These are phyloP conservation scores for Clarireedia monteithiana DNA, from an alignment of 2,329 filamentous ascomycete genomes.

Conservation along the genomic window DNA sequence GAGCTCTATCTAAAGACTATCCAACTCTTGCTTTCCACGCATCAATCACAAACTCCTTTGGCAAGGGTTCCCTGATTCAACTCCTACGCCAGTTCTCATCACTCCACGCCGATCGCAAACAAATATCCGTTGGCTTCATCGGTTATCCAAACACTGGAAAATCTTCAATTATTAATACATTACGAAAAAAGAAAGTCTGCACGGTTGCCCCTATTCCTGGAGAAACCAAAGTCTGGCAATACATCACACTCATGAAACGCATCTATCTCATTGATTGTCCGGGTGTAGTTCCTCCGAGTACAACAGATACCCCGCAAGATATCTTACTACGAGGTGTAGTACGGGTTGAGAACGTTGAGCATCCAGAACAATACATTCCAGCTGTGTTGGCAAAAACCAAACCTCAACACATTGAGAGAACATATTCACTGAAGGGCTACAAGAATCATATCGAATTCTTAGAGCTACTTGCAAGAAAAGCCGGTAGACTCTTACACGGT, in stretches of 20 bases:
- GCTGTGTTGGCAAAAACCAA: constrained; percentile 76
- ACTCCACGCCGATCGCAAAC: constrained; percentile 83
- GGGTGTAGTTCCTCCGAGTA: constrained; percentile 87
- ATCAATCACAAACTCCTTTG: constrained; percentile 91
- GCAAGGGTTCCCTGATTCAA: constrained; percentile 88
- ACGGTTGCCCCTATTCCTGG: constrained; percentile 90
- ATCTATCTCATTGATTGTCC: constrained; percentile 96
- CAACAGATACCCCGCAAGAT: constrained; percentile 75
- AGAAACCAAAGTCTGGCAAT: constrained; percentile 98
- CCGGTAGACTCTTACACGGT: constrained; percentile 76
- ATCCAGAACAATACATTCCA: constrained; percentile 92
- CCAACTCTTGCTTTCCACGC: constrained; percentile 94
- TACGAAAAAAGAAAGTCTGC: constrained; percentile 90
- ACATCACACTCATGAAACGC: constrained; percentile 89
- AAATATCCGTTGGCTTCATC: constrained; percentile 74
- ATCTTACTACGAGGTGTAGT: constrained; percentile 87
- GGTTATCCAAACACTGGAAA: constrained; percentile 93
- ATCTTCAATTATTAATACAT: constrained; percentile 92
- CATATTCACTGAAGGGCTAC: constrained; percentile 81
- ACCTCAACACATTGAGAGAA: constrained; percentile 80
- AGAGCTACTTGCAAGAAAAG: constrained; percentile 79
- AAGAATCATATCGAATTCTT: constrained; percentile 73
- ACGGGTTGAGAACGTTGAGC: constrained; percentile 89
- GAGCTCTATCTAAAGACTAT: constrained; percentile 78
- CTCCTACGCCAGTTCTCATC: constrained; percentile 88